Percentiles rank a stretch among this genome's conserved stretches.
Evolutionary conservation across 2,329 filamentous ascomycete genomes (phyloP).

Genomic region (Raffaelea deltoideospora): DNA sequence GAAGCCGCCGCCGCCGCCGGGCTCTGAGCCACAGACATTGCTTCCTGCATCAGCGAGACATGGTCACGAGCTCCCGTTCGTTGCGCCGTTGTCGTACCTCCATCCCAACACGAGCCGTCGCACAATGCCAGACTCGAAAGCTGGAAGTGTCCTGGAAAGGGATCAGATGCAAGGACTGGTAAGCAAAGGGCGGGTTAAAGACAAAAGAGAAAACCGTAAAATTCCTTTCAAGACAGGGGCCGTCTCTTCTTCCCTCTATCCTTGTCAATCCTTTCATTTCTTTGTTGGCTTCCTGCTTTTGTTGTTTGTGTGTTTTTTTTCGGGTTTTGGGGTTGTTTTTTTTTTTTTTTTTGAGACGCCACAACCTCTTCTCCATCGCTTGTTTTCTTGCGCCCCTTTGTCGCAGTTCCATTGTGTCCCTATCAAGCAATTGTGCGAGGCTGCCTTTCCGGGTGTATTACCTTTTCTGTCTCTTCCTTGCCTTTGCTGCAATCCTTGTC

Average conservation of each 20-base stretch:
- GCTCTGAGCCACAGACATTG: constrained; percentile 6
- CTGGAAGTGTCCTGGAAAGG: constrained; percentile 49
- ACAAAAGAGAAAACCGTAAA: no score
- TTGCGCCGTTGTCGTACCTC: constrained; percentile 45
- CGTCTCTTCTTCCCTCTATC: not conserved
- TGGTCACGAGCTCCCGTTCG: constrained; percentile 39
- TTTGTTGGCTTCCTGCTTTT: not conserved
- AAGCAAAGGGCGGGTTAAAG: no score
- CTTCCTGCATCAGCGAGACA: constrained; percentile 12
- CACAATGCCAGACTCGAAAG: constrained; percentile 25
- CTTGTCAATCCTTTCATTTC: not conserved
- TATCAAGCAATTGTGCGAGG: no score
- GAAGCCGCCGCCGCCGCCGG: not conserved
- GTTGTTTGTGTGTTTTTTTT: not conserved
- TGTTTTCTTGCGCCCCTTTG: no score
- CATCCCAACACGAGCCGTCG: constrained; percentile 23
- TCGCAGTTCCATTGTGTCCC: no score
- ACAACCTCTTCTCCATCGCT: no score
- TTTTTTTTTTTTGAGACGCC: not conserved
- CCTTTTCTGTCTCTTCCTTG: no score
- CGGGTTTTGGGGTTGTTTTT: not conserved
- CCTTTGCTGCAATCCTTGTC: no score
- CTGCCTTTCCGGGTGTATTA: no score
- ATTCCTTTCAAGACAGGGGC: not conserved
- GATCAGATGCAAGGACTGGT: constrained; percentile 70